phyloP scores from a whole-genome alignment of 2,329 filamentous ascomycete genomes.

The Neonectria ditissima region DNA sequence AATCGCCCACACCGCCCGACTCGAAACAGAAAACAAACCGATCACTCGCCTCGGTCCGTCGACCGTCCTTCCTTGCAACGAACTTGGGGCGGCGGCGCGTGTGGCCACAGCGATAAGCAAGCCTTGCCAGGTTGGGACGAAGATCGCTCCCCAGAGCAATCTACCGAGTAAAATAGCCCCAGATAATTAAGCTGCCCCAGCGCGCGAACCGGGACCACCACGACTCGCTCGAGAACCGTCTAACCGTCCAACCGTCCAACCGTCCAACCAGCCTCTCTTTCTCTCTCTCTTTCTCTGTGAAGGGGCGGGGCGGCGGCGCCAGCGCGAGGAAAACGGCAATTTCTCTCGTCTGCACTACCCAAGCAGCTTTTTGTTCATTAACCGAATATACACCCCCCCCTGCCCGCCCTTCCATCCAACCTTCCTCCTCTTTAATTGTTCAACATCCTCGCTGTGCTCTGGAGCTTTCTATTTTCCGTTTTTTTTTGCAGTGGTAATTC shows the following conservation, averaged over 20 bases:
- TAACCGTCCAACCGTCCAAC: neutral
- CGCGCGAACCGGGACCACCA: neutral
- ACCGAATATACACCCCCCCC: neutral
- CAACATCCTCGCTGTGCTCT: neutral
- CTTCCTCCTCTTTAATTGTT: neutral
- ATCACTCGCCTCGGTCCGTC: neutral
- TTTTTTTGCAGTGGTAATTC: neutral
- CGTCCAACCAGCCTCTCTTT: neutral
- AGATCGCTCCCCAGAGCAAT: neutral
- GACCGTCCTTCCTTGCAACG: neutral
- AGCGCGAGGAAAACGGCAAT: neutral
- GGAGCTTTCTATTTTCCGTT: neutral
- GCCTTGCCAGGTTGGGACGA: neutral
- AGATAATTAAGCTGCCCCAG: neutral
- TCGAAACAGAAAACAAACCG: too few relatives aligned
- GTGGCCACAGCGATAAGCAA: neutral
- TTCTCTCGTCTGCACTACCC: neutral
- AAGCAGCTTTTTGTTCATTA: neutral
- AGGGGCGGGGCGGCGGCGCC: too few relatives aligned
- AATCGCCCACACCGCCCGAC: neutral
- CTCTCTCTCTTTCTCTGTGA: neutral
- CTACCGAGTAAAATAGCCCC: conserved; percentile 1
- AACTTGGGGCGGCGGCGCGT: too few relatives aligned
- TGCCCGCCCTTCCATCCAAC: too few relatives aligned
- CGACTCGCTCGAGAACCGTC: neutral